phyloP scores from a whole-genome alignment of 768 basidiomycete genomes.

The Sarcodon sp. region DNA sequence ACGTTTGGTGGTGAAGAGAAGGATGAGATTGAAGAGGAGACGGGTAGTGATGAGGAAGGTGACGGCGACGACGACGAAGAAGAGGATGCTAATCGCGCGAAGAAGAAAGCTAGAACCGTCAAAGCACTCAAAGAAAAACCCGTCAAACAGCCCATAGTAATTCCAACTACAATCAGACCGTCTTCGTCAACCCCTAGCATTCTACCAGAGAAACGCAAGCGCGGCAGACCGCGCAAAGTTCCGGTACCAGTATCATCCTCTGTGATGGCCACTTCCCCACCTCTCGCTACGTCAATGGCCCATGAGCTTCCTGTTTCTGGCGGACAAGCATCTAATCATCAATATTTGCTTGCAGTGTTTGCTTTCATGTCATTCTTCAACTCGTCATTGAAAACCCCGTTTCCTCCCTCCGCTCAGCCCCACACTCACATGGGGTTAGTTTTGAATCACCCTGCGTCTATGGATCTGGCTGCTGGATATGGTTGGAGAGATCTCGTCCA shows the following conservation, averaged over 20 bases:
- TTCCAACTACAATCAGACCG: conserved; percentile 15
- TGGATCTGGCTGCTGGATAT: conserved; percentile 20
- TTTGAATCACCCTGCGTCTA: conserved; percentile 24
- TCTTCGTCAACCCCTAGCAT: conserved; percentile 18
- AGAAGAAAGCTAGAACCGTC: conserved; percentile 49
- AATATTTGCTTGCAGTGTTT: conserved; percentile 74
- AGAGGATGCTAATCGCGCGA: conserved; percentile 28
- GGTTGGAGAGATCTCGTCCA: conserved; percentile 45
- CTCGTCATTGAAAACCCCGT: conserved; percentile 43
- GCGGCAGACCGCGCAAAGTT: conserved; percentile 72
- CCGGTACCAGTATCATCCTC: conserved; percentile 23
- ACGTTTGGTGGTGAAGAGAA: conserved; percentile 67
- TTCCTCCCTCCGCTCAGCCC: conserved; percentile 17
- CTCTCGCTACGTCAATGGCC: conserved; percentile 7
- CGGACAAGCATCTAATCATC: conserved; percentile 19
- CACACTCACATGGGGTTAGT: conserved; percentile 51
- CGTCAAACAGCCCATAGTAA: conserved; percentile 15
- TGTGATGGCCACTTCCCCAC: conserved; percentile 4
- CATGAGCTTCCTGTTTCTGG: conserved; percentile 6
- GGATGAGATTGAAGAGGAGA: conserved; percentile 38
- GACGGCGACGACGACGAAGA: conserved; percentile 31
- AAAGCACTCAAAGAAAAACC: conserved; percentile 29
- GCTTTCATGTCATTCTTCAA: conserved; percentile 83
- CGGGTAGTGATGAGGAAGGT: conserved; percentile 33
- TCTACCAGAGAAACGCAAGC: conserved; percentile 68